phyloP scores from a whole-genome alignment of 1,139 yeast genomes.

The Petasospora rhodanensis region DNA sequence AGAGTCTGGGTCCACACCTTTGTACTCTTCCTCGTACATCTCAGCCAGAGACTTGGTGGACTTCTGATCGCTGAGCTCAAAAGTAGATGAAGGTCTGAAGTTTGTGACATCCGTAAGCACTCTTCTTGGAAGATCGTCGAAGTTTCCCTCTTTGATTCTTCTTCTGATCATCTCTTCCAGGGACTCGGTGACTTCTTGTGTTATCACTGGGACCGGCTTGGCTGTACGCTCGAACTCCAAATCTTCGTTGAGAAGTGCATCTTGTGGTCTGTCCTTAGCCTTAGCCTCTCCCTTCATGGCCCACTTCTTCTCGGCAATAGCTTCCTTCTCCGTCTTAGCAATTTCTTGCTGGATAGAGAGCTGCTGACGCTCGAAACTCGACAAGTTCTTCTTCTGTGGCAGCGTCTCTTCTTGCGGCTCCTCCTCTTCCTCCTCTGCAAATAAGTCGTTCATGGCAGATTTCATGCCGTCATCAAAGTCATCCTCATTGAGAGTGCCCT shows the following conservation, averaged over 20 bases:
- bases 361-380: slow-evolving; percentile 85
- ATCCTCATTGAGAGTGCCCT: slow-evolving; percentile 36
- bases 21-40: slow-evolving; percentile 81
- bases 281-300: slow-evolving; percentile 89
- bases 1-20: slow-evolving; percentile 36
- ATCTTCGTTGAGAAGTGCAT: slow-evolving; percentile 68
- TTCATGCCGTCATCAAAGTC: slow-evolving; percentile 56
- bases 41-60: slow-evolving; percentile 89
- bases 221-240: slow-evolving; percentile 70
- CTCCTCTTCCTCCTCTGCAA: slow-evolving; percentile 46
- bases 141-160: slow-evolving; percentile 68
- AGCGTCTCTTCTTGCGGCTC: slow-evolving; percentile 27
- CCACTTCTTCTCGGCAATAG: slow-evolving; percentile 91
- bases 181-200: slow-evolving; percentile 80
- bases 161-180: slow-evolving; percentile 85
- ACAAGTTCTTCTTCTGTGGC: slow-evolving; percentile 37
- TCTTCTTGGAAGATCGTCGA: slow-evolving; percentile 81
- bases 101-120: slow-evolving; percentile 58
- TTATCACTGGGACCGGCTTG: slow-evolving; percentile 88
- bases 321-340: slow-evolving; percentile 73
- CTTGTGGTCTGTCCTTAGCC: slow-evolving; percentile 76
- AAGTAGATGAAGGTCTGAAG: slow-evolving; percentile 42
- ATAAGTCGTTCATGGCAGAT: slow-evolving; percentile 58
- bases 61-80: slow-evolving; percentile 79
- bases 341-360: slow-evolving; percentile 72